Base-by-base conservation (phyloP, 2,329 filamentous ascomycete species). In the Sordariomycetes sp. region DNA sequence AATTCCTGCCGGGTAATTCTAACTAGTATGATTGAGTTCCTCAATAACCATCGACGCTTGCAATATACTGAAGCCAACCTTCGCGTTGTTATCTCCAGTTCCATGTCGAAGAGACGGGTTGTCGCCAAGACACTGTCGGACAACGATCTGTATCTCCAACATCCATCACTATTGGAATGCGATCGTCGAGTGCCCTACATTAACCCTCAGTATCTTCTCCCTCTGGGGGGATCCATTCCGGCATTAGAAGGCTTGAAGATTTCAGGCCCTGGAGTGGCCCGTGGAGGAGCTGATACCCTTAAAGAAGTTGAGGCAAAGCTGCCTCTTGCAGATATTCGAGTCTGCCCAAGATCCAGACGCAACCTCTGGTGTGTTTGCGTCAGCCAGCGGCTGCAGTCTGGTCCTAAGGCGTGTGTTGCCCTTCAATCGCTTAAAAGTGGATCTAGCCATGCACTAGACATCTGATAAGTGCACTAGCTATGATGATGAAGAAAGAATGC, bases 191-290 rank as follows among this genome's bases (percentile, higher is more conserved):
- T 55, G 35, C 53, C 34, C 4, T 55, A 55, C 22, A 45, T 55
- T 36, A 55, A 55, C 53, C 53, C 53, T n/a, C 53, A 55, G 25
- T 55, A 55, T 25, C 24, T 55, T n/a, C 35, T 55, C 25, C 53
- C 24, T 28, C 53, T 36, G 8, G 53, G 53, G 10, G 53, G 35
- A 28, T 55, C 53, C 17, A 55, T 55, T 35, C 53, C 53, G 4
- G 34, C 34, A 3, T 55, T 55, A 25, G 53, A 55, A 28, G 35
- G 45, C 10, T 32, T 55, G 36, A 15, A 20, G 10, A 45, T 55
- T n/a, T 45, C 36, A 42, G 53, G 32, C 22, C 36, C 36, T 4
- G n/a, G 36, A 42, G 34, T 42, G 2, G 36, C 17, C n/a, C 12
- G 17, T 20, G 42, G 42, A 20, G 42, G 20, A 48, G 10, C 42